phyloP scores from a whole-genome alignment of 1,284 basidiomycete genomes.

The Leccinum pachyderme region DNA sequence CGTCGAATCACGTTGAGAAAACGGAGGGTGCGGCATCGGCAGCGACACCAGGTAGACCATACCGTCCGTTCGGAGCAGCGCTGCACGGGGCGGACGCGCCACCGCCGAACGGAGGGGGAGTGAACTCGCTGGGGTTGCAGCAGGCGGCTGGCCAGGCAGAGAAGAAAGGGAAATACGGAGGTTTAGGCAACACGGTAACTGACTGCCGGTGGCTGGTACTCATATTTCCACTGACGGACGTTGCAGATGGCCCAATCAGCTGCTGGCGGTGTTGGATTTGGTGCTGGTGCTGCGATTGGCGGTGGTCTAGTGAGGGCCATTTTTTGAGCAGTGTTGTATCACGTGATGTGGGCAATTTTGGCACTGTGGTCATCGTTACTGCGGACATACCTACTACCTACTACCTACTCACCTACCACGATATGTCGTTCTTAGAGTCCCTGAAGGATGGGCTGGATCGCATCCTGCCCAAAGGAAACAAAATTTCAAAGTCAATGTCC shows the following conservation, averaged over 20 bases:
- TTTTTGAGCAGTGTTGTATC: conserved; percentile 37
- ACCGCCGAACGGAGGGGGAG: conserved; percentile 31
- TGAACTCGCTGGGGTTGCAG: conserved; percentile 39
- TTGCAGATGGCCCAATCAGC: conserved; percentile 63
- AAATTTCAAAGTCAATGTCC: conserved; percentile 35
- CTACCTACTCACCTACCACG: background rate
- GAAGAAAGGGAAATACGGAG: conserved; percentile 58
- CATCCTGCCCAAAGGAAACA: conserved; percentile 24
- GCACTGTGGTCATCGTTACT: background rate
- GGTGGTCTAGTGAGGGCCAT: conserved; percentile 39
- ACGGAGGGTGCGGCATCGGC: conserved; percentile 27
- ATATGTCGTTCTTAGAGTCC: conserved; percentile 25
- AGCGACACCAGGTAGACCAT: conserved; percentile 19
- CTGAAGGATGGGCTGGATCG: conserved; percentile 33
- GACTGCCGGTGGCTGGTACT: background rate
- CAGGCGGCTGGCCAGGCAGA: conserved; percentile 38
- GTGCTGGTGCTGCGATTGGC: conserved; percentile 58
- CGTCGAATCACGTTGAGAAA: conserved; percentile 60
- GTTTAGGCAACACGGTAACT: conserved; percentile 54
- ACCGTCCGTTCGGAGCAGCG: conserved; percentile 43
- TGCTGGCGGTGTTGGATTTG: conserved; percentile 70
- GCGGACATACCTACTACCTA: background rate
- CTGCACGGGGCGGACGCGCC: conserved; percentile 39
- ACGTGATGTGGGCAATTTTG: conserved; percentile 17
- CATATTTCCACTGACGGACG: conserved; percentile 19